phyloP scores from a whole-genome alignment of 495 filamentous ascomycete genomes.

The Daldinia vernicosa region DNA sequence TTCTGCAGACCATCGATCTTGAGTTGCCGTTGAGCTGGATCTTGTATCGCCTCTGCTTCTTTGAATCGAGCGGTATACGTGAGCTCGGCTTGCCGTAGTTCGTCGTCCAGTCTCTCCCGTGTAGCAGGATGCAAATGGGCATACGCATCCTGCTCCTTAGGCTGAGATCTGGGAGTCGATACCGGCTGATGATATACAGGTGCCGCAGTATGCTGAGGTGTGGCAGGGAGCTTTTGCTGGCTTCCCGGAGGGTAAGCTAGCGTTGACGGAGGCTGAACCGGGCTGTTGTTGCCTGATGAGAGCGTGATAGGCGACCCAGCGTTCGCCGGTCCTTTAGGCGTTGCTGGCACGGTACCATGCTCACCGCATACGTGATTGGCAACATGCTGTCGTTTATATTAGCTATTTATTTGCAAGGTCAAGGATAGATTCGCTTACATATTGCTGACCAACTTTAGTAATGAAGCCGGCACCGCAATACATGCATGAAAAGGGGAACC shows the following conservation, averaged over 20 bases:
- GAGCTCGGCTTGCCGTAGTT: conserved; percentile 50
- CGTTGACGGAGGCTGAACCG: conserved; percentile 7
- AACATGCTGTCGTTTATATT: conserved; percentile 45
- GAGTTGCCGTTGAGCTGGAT: conserved; percentile 45
- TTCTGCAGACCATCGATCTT: conserved; percentile 56
- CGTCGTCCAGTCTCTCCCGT: conserved; percentile 47
- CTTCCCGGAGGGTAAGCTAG: background rate
- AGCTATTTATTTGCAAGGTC: background rate
- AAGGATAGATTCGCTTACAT: conserved; percentile 40
- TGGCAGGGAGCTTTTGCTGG: background rate
- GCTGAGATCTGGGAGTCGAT: conserved; percentile 1
- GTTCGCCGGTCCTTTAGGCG: conserved; percentile 21
- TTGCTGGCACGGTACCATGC: conserved; percentile 35
- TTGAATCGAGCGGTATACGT: conserved; percentile 51
- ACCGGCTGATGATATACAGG: conserved; percentile 11
- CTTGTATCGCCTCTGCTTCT: conserved; percentile 49
- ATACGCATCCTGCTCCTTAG: conserved; percentile 50
- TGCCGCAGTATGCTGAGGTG: conserved; percentile 17
- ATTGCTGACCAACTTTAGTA: conserved; percentile 45
- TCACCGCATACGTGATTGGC: conserved; percentile 49
- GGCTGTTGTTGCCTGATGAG: conserved; percentile 33
- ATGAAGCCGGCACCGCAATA: conserved; percentile 55
- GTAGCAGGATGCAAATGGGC: conserved; percentile 45
- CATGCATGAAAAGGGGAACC: conserved; percentile 48
- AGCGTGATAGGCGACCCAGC: conserved; percentile 34